Conservation (phyloP, 2,329 filamentous ascomycete genomes). For the Berkeleyomyces rouxiae region DNA sequence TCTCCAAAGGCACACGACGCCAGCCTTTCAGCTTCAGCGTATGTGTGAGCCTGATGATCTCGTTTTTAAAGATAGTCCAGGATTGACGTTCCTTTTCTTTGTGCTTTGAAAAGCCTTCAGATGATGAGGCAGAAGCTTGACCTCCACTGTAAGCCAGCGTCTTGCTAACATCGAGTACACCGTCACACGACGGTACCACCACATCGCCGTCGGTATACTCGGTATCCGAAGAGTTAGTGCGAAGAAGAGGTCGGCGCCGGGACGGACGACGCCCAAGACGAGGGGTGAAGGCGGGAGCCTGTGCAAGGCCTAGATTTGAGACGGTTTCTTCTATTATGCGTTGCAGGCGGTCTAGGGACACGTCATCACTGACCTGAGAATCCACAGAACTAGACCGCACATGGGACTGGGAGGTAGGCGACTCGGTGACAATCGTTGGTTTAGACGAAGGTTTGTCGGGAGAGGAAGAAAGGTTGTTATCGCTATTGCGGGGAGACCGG, state of each 20-base stretch:
- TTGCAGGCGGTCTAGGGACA: conserved; percentile 67
- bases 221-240: conserved; percentile 58
- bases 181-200: conserved; percentile 73
- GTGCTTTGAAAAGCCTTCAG: conserved; percentile 21
- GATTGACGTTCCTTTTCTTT: conserved; percentile 51
- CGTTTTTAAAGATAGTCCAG: conserved; percentile 79
- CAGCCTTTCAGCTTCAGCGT: conserved; percentile 83
- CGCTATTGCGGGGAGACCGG: conserved; percentile 20
- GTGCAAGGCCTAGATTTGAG: conserved; percentile 33
- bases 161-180: conserved; percentile 73
- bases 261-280: conserved; percentile 28
- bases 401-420: conserved; percentile 7
- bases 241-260: conserved; percentile 21
- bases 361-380: conserved; percentile 46
- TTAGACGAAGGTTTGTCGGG: neutral
- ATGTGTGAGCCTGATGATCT: conserved; percentile 77
- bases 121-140: conserved; percentile 22
- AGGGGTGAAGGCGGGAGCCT: conserved; percentile 28
- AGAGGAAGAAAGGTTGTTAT: conserved; percentile 11
- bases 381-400: conserved; percentile 37
- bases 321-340: conserved; percentile 58
- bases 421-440: neutral
- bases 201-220: conserved; percentile 70
- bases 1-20: conserved; percentile 62
- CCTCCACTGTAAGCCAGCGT: conserved; percentile 61